Conservation (phyloP, 2,329 filamentous ascomycete genomes). For the Neurospora sp. region DNA sequence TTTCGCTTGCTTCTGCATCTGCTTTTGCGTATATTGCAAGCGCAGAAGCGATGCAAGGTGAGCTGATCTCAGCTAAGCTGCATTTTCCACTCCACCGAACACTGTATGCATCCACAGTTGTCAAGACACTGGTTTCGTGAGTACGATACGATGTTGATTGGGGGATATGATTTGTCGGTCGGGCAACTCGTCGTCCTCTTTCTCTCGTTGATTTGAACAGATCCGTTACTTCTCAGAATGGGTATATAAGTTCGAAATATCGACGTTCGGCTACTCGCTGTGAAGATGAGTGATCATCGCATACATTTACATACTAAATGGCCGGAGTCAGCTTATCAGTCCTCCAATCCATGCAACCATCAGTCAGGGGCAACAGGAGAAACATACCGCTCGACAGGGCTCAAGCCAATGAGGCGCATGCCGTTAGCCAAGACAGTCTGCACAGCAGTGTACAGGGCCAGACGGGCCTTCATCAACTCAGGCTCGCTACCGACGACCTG, state of each 20-base stretch:
- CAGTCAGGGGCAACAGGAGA: neutral
- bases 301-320: slow-evolving; percentile 12
- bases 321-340: slow-evolving; percentile 2
- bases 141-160: neutral
- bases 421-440: slow-evolving; percentile 71
- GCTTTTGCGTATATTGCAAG: neutral
- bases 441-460: slow-evolving; percentile 70
- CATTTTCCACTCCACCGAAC: neutral
- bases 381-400: slow-evolving; percentile 56
- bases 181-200: neutral
- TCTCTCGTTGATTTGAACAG: neutral
- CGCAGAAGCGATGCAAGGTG: neutral
- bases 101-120: neutral
- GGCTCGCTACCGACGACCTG: slow-evolving; percentile 72
- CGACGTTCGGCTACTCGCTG: neutral
- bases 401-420: slow-evolving; percentile 71
- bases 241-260: neutral
- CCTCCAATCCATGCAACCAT: neutral
- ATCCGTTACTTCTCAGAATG: neutral
- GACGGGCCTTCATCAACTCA: slow-evolving; percentile 60
- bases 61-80: neutral
- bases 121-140: neutral
- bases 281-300: neutral
- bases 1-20: neutral
- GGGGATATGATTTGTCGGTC: neutral